Evolutionary conservation across 2,329 filamentous ascomycete genomes (phyloP).

Genomic region (Ophiostoma himal-ulmi): DNA sequence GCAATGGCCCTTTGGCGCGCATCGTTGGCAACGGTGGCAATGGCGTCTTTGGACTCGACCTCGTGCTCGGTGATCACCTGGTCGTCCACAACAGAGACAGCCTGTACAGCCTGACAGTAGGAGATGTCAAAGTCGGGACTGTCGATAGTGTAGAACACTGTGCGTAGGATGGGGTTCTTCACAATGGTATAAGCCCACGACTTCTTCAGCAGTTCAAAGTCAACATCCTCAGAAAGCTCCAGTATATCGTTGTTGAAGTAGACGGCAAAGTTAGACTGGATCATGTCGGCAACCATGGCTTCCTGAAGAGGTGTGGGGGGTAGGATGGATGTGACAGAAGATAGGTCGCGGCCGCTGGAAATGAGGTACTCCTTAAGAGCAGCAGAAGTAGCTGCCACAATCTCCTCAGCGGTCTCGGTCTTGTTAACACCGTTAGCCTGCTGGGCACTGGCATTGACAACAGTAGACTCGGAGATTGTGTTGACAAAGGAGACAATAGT

Average conservation of each 20-base stretch:
- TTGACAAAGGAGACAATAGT: conserved; percentile 58
- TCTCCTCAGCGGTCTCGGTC: background rate
- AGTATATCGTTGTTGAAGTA: conserved; percentile 87
- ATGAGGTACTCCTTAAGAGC: conserved; percentile 38
- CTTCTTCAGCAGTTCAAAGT: conserved; percentile 49
- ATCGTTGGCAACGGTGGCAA: conserved; percentile 35
- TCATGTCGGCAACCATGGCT: conserved; percentile 76
- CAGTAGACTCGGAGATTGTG: conserved; percentile 23
- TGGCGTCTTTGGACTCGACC: conserved; percentile 32
- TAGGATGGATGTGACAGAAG: conserved; percentile 52
- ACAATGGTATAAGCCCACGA: conserved; percentile 59
- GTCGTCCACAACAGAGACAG: conserved; percentile 14
- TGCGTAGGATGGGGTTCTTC: conserved; percentile 66
- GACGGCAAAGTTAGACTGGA: conserved; percentile 62
- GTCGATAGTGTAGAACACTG: conserved; percentile 62
- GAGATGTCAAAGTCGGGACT: conserved; percentile 49
- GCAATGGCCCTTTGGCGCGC: conserved; percentile 37
- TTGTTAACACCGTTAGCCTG: background rate
- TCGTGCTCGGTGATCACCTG: conserved; percentile 27
- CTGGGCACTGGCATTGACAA: background rate
- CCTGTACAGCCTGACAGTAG: conserved; percentile 46
- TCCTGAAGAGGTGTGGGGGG: conserved; percentile 82
- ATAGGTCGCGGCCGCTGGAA: conserved; percentile 33
- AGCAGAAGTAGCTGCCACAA: conserved; percentile 8
- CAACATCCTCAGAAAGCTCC: conserved; percentile 48